A percentile compares a stretch with the other conserved stretches of the same genome.
These are phyloP conservation scores for Mycosphaerella arachidis DNA, from an alignment of 2,329 filamentous ascomycete genomes.

Conservation along the genomic window DNA sequence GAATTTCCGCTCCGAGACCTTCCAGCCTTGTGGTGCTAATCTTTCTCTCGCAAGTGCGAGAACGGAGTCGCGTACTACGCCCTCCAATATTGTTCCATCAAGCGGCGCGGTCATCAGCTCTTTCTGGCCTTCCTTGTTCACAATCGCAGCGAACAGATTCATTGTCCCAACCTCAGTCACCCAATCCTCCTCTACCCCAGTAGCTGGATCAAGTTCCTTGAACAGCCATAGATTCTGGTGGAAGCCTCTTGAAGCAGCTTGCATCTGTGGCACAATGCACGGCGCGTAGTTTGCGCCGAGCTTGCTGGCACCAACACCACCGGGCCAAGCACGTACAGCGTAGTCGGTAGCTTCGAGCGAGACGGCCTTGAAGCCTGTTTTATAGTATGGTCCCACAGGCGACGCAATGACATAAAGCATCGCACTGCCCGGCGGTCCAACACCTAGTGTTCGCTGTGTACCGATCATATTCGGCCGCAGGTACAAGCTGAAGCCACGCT, in stretches of 20 bases:
- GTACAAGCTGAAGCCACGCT: constrained; percentile 86
- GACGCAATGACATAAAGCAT: constrained; percentile 93
- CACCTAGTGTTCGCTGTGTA: constrained; percentile 88
- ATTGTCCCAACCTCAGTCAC: constrained; percentile 98
- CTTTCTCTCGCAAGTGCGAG: constrained; percentile 80
- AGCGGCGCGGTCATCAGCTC: constrained; percentile 93
- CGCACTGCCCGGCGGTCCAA: constrained; percentile 85
- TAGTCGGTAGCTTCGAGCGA: constrained; percentile 95
- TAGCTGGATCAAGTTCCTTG: constrained; percentile 53
- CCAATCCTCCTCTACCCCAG: constrained; percentile 63
- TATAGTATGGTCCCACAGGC: constrained; percentile 96
- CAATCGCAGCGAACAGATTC: constrained; percentile 90
- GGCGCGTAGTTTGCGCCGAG: constrained; percentile 99
- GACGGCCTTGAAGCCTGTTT: constrained; percentile 95
- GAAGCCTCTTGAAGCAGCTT: constrained; percentile 86
- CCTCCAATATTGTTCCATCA: constrained; percentile 93
- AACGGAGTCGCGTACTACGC: constrained; percentile 88
- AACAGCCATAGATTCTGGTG: constrained; percentile 99
- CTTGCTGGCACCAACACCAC: constrained; percentile 97
- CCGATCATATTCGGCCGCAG: constrained; percentile 95
- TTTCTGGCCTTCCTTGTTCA: constrained; percentile 83
- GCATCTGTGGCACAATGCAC: constrained; percentile 91
- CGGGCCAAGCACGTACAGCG: constrained; percentile 86
- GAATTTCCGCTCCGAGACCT: constrained; percentile 81
- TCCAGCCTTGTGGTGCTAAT: constrained; percentile 81